Conservation (phyloP, 768 basidiomycete species). For the Lactarius indigo region DNA sequence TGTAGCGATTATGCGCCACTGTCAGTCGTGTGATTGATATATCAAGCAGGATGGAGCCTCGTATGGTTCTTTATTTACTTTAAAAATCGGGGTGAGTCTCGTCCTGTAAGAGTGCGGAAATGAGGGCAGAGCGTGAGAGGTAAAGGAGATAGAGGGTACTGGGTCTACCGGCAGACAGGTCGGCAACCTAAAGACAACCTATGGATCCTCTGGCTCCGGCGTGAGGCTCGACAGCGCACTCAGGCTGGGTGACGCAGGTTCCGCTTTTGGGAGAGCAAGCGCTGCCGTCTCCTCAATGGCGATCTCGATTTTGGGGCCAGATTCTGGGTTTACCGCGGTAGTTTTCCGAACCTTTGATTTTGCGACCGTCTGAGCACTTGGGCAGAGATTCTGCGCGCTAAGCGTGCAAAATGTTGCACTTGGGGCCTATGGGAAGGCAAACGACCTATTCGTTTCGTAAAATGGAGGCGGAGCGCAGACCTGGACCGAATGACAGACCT, state of each 20-base stretch:
- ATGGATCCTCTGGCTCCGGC: constrained; percentile 11
- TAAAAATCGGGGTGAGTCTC: neutral
- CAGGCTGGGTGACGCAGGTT: constrained; percentile 7
- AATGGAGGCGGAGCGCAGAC: neutral
- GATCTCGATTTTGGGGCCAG: constrained; percentile 41
- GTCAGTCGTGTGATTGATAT: neutral
- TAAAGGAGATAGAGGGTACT: neutral
- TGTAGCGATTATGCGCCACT: no score
- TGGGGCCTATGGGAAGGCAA: constrained; percentile 62
- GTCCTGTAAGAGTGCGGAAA: neutral
- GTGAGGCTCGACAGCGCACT: constrained; percentile 18
- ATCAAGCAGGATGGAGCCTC: no score
- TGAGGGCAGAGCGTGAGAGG: neutral
- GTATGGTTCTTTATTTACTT: no score
- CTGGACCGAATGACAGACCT: constrained; percentile 43
- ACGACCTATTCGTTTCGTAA: constrained; percentile 44
- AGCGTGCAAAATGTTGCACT: constrained; percentile 66
- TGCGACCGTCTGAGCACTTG: constrained; percentile 49
- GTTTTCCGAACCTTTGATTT: constrained; percentile 26
- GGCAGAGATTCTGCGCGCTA: constrained; percentile 54
- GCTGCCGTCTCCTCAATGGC: constrained; percentile 33
- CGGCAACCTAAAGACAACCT: constrained; percentile 1
- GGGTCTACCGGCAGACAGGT: neutral
- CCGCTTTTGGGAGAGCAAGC: neutral
- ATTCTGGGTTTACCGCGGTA: neutral